These are phyloP conservation scores for Lodderomyces margitis DNA, from an alignment of 1,139 yeast species.

Conservation along the genomic window DNA sequence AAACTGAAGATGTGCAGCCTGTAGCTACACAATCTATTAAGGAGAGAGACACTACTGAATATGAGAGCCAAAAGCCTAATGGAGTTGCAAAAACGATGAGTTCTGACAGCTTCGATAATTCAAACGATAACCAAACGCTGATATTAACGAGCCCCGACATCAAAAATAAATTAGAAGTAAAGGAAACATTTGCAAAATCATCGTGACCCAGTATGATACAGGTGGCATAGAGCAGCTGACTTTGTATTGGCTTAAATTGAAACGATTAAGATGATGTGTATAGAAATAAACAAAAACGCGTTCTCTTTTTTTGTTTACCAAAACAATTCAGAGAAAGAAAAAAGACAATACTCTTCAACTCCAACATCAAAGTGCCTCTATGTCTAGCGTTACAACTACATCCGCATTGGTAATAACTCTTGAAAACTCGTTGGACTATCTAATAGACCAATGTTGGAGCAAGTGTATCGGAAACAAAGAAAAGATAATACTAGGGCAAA, in stretches of 20 bases:
- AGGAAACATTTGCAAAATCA: no score
- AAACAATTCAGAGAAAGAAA: slow-evolving; percentile 1
- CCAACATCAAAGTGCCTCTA: background rate
- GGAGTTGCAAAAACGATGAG: no score
- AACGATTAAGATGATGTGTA: background rate
- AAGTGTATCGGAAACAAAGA: slow-evolving; percentile 17
- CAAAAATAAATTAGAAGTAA: no score
- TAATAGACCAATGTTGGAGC: slow-evolving; percentile 32
- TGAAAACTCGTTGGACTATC: slow-evolving; percentile 14
- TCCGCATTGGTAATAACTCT: background rate
- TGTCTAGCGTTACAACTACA: background rate
- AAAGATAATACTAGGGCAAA: slow-evolving; percentile 28
- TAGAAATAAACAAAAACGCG: background rate
- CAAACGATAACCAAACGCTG: no score
- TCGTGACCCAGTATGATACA: no score
- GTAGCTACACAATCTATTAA: no score
- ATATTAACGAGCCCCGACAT: no score
- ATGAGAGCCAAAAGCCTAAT: no score
- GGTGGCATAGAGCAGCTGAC: no score
- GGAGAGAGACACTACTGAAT: no score
- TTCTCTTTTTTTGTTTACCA: background rate
- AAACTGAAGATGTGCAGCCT: no score
- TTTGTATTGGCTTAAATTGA: background rate
- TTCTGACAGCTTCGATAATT: no score
- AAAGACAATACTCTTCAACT: background rate